These are phyloP conservation scores for Trypanosoma rangeli DNA, from an alignment of 208 protist genomes.

Conservation along the genomic window DNA sequence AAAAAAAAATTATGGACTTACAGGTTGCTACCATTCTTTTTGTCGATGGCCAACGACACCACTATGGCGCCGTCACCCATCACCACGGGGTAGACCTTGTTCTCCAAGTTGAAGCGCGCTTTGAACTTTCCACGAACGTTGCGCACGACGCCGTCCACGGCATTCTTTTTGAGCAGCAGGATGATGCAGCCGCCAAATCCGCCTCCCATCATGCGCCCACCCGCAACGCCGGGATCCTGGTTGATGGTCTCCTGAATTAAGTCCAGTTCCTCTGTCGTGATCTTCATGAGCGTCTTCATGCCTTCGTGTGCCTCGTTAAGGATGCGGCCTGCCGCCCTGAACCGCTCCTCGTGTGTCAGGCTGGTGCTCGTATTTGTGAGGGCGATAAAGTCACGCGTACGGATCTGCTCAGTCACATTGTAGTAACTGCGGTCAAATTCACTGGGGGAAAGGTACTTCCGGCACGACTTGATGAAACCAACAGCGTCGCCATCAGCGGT, in stretches of 20 bases:
- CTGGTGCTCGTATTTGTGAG: slow-evolving; percentile 36
- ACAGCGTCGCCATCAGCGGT: slow-evolving; percentile 41
- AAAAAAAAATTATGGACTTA: not conserved
- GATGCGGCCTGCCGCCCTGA: slow-evolving; percentile 48
- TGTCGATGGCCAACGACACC: slow-evolving; percentile 30
- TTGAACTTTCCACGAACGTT: slow-evolving; percentile 58
- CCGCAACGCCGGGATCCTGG: slow-evolving; percentile 62
- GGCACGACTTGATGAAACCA: slow-evolving; percentile 44
- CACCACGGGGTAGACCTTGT: slow-evolving; percentile 52
- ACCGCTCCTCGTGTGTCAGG: slow-evolving; percentile 48
- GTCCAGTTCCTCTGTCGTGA: slow-evolving; percentile 83
- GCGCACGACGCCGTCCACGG: slow-evolving; percentile 48
- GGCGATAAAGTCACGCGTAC: slow-evolving; percentile 58
- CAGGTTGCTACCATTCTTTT: not conserved
- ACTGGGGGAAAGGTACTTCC: slow-evolving; percentile 42
- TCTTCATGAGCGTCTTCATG: slow-evolving; percentile 73
- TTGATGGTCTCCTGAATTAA: slow-evolving; percentile 64
- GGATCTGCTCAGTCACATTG: slow-evolving; percentile 70
- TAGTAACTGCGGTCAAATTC: slow-evolving; percentile 70
- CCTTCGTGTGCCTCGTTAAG: slow-evolving; percentile 68
- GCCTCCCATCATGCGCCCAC: slow-evolving; percentile 87
- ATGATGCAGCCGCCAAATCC: slow-evolving; percentile 91
- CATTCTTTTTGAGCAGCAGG: slow-evolving; percentile 49
- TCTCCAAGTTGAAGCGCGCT: slow-evolving; percentile 48
- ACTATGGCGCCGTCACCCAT: slow-evolving; percentile 56